These are phyloP conservation scores for Mortierella alpina DNA, from an alignment of 192 early-diverging fungal genomes.

Conservation along the genomic window DNA sequence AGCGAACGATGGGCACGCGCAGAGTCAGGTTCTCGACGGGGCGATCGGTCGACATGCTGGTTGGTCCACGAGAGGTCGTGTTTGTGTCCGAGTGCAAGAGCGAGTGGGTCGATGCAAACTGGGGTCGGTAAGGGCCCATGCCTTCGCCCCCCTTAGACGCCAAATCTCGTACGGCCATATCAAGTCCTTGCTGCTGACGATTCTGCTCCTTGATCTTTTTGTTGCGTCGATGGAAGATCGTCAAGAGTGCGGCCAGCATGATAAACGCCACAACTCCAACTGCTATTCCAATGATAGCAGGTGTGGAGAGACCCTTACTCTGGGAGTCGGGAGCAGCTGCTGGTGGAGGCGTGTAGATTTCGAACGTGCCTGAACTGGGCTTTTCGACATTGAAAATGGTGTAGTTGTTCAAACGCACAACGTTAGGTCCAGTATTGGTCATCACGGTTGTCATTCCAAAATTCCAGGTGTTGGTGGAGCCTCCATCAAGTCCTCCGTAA, in stretches of 20 bases:
- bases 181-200: conserved; percentile 27
- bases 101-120: conserved; percentile 43
- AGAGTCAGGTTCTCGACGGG: conserved; percentile 46
- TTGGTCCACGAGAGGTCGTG: conserved; percentile 33
- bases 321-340: not conserved
- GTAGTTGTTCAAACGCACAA: conserved; percentile 15
- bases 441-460: conserved; percentile 12
- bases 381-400: not conserved
- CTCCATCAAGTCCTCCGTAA: conserved; percentile 29
- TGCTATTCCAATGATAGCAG: conserved; percentile 49
- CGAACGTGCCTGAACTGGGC: conserved; percentile 13
- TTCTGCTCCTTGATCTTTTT: conserved; percentile 37
- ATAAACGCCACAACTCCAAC: conserved; percentile 28
- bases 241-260: conserved; percentile 19
- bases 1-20: conserved; percentile 51
- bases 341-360: not conserved
- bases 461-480: conserved; percentile 22
- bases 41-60: conserved; percentile 38
- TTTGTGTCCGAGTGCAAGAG: conserved; percentile 33
- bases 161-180: conserved; percentile 37
- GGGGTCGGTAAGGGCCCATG: conserved; percentile 21
- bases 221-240: conserved; percentile 36
- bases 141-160: conserved; percentile 27
- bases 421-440: not conserved
- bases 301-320: conserved; percentile 27